These are phyloP conservation scores for Physcomitrium patens DNA, from an alignment of 225 moss, liverwort and hornwort genomes.

Conservation along the genomic window DNA sequence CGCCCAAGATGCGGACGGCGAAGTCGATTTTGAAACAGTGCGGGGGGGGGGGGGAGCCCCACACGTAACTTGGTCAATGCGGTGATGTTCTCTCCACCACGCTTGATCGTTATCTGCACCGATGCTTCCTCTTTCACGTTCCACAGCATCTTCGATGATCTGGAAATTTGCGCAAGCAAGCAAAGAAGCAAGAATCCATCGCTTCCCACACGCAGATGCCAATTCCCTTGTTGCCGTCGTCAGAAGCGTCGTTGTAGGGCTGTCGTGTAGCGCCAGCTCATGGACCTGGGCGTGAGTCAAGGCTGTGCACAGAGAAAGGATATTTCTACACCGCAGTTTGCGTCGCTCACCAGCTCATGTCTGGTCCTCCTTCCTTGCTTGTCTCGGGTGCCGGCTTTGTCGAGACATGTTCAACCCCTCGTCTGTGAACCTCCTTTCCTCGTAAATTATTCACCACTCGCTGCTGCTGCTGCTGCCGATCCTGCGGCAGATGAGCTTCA, in stretches of 20 bases:
- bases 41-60: neutral
- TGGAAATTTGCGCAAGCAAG: too few relatives aligned
- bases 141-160: slow-evolving; percentile 12
- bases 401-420: neutral
- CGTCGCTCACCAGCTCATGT: too few relatives aligned
- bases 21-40: too few relatives aligned
- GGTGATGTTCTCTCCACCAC: slow-evolving; percentile 39
- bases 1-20: too few relatives aligned
- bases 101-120: slow-evolving; percentile 39
- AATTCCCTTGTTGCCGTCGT: slow-evolving; percentile 25
- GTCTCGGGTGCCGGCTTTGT: slow-evolving; percentile 3
- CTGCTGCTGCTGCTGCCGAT: too few relatives aligned
- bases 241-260: neutral
- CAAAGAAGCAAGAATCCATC: neutral
- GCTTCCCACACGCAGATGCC: slow-evolving; percentile 34
- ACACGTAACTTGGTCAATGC: slow-evolving; percentile 56
- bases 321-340: too few relatives aligned
- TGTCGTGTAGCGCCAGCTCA: too few relatives aligned
- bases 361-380: too few relatives aligned
- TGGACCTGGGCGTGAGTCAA: too few relatives aligned
- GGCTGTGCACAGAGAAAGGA: too few relatives aligned
- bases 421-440: neutral
- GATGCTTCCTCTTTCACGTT: neutral
- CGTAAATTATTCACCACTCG: too few relatives aligned
- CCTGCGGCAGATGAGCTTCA: too few relatives aligned